Evolutionary conservation across 371 early-diverging fungal genomes (phyloP).

Genomic region (Scutellospora calospora): DNA sequence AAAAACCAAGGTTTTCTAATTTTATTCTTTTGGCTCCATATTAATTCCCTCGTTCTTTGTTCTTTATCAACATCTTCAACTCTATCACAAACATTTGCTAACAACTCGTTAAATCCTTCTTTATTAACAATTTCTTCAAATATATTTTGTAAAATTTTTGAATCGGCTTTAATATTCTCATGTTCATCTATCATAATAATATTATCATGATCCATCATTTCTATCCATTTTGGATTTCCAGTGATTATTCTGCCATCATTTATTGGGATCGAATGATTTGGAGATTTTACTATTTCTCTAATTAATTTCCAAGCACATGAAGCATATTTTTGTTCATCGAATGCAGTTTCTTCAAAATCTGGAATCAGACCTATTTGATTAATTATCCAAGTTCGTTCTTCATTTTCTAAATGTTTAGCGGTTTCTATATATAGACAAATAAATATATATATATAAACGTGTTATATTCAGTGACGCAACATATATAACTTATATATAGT

Average conservation of each 20-base stretch:
- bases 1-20: too few relatives aligned
- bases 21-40: constrained; percentile 44
- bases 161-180: constrained; percentile 32
- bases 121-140: constrained; percentile 15
- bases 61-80: constrained; percentile 43
- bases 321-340: constrained; percentile 43
- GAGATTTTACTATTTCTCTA: constrained; percentile 13
- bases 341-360: constrained; percentile 43
- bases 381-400: constrained; percentile 35
- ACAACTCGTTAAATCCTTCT: constrained; percentile 33
- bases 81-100: constrained; percentile 39
- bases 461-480: too few relatives aligned
- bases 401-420: neutral
- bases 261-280: neutral
- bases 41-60: constrained; percentile 40
- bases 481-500: too few relatives aligned
- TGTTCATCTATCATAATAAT: constrained; percentile 35
- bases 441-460: too few relatives aligned
- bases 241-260: constrained; percentile 37
- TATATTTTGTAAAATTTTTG: constrained; percentile 41
- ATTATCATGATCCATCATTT: constrained; percentile 41
- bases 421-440: constrained; percentile 1
- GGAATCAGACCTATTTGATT: constrained; percentile 42
- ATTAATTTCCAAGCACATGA: constrained; percentile 44
- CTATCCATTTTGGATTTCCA: constrained; percentile 34